These are phyloP conservation scores for Zarea fungicola DNA, from an alignment of 2,329 filamentous ascomycete species.

Conservation along the genomic window DNA sequence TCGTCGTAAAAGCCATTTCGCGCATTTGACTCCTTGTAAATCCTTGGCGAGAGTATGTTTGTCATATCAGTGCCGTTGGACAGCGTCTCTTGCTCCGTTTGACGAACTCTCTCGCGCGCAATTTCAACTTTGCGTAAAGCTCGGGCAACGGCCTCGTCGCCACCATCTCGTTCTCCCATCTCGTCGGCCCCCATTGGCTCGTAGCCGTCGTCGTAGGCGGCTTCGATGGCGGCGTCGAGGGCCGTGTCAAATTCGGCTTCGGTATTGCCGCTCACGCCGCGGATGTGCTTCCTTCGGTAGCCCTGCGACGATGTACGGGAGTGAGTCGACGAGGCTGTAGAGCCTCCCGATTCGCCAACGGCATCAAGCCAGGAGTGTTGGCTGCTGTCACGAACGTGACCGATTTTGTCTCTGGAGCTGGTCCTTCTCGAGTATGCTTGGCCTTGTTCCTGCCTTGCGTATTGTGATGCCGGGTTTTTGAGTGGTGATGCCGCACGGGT, in stretches of 20 bases:
- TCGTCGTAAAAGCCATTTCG: constrained; percentile 59
- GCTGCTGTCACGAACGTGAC: constrained; percentile 57
- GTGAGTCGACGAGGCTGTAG: constrained; percentile 72
- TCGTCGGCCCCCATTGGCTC: constrained; percentile 60
- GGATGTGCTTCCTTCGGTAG: constrained; percentile 64
- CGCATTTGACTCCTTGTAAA: constrained; percentile 13
- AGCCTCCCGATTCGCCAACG: constrained; percentile 83
- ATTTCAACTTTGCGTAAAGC: constrained; percentile 64
- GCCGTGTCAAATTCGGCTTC: constrained; percentile 92
- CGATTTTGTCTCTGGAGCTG: constrained; percentile 19
- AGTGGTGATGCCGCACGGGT: constrained; percentile 47
- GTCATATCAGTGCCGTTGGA: constrained; percentile 15
- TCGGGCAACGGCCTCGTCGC: constrained; percentile 45
- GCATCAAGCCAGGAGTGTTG: constrained; percentile 91
- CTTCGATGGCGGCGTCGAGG: constrained; percentile 90
- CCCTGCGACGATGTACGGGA: constrained; percentile 70
- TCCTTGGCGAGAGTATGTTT: constrained; percentile 5
- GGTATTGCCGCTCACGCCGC: constrained; percentile 63
- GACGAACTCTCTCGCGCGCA: constrained; percentile 68
- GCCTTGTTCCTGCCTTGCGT: constrained; percentile 19
- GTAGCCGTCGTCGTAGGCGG: constrained; percentile 88
- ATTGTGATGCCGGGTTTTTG: constrained; percentile 13
- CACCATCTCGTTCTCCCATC: constrained; percentile 32
- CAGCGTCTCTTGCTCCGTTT: constrained; percentile 64
- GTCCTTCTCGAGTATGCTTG: constrained; percentile 25